Evolutionary conservation across 169 alveolate species (phyloP), one percentile per base, ranked within the genome.

Genomic region (Cystoisospora suis): DNA sequence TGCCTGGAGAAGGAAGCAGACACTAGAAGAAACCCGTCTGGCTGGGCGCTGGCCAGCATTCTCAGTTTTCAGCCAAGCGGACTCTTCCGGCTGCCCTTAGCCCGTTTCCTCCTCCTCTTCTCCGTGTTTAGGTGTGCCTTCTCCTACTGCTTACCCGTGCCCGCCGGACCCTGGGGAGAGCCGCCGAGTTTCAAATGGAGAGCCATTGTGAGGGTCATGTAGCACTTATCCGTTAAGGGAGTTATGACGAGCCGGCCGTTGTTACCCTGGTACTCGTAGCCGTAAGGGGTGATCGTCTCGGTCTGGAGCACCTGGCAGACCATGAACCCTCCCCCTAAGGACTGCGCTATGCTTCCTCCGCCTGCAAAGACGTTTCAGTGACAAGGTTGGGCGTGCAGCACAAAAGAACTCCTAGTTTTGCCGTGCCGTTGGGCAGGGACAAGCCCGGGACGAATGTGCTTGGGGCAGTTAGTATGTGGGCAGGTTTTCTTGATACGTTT

Each of bases 141-240:
- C n/a, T n/a, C n/a, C n/a, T n/a, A n/a, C n/a, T n/a, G 20, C 92
- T 20, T 47, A 46, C 99, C 99, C 36, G 99, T 98, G 81, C 99
- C 99, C 17, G 99, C 99, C 1, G 99, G 99, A 29, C 99, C 99
- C 81, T 98, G 97, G 17, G 99, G 99, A 9, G 99, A 99, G 34
- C 99, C 99, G 75, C 99, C 99, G 93, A 98, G 97, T 90, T 97
- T 96, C 95, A 98, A 95, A 93, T 97, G 98, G 93, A 98, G 93
- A 38, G 99, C 99, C 80, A 98, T 96, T 56, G 98, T 96, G 32
- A 98, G 94, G 49, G 99, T 97, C 98, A 97, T 97, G 96, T 97
- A 98, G 92, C 99, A 98, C 88, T 98, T 96, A 94, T 98, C 99
- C 20, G 99, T 98, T 86, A 98, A 96, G 2, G 99, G 99, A 36